These are phyloP conservation scores for Mycosarcoma mackinlayi DNA, from an alignment of 1,284 basidiomycete species.

Conservation along the genomic window DNA sequence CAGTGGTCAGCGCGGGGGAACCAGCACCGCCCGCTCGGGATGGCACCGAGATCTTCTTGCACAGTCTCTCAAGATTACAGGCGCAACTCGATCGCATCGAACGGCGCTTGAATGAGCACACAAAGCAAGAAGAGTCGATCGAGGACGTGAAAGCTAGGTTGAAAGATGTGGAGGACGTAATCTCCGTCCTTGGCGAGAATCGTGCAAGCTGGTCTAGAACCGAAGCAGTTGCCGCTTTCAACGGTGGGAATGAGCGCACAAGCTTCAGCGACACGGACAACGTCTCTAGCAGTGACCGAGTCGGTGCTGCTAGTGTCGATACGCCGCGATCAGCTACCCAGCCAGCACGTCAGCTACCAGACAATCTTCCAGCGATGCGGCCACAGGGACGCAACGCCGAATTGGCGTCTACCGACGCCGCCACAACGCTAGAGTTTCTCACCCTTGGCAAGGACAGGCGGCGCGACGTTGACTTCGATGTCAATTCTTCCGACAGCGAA, in stretches of 20 bases:
- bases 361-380: slow-evolving; percentile 5
- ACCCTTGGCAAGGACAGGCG: slow-evolving; percentile 44
- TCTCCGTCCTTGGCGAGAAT: slow-evolving; percentile 36
- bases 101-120: slow-evolving; percentile 16
- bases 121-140: slow-evolving; percentile 18
- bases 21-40: not conserved
- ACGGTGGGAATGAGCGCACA: not conserved
- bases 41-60: slow-evolving; percentile 14
- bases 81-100: slow-evolving; percentile 45
- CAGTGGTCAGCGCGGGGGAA: slow-evolving; percentile 3
- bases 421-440: slow-evolving; percentile 45
- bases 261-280: not conserved
- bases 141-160: slow-evolving; percentile 41
- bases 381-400: slow-evolving; percentile 31
- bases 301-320: not conserved
- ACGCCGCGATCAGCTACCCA: not conserved
- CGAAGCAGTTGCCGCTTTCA: not conserved
- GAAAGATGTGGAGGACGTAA: slow-evolving; percentile 38
- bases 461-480: slow-evolving; percentile 35
- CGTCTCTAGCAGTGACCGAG: not conserved
- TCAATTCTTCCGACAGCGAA: slow-evolving; percentile 34
- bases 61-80: slow-evolving; percentile 25
- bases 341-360: not conserved
- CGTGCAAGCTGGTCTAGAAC: slow-evolving; percentile 18
- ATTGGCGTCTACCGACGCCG: slow-evolving; percentile 41